Percentiles rank a stretch among this genome's conserved stretches.
phyloP scores from a whole-genome alignment of 345 rosid species.

The Ceriops decandra region DNA sequence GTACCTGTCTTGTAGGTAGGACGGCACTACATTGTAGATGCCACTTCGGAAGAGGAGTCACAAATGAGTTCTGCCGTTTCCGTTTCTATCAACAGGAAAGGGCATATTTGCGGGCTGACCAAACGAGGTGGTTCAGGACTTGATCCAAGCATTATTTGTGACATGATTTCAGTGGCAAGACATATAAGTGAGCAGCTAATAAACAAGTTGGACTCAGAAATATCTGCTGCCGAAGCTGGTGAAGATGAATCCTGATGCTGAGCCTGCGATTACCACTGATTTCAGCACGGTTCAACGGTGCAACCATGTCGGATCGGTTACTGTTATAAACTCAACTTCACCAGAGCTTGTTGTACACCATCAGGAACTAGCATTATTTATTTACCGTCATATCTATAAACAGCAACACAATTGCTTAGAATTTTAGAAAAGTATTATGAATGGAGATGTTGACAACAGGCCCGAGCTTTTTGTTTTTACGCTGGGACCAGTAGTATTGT shows the following conservation, averaged over 20 bases:
- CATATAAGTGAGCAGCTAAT: conserved; percentile 58
- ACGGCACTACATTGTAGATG: conserved; percentile 69
- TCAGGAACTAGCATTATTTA: too few relatives aligned
- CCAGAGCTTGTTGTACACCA: too few relatives aligned
- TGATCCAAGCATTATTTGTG: conserved; percentile 75
- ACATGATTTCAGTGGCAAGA: conserved; percentile 82
- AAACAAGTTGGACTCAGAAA: conserved; percentile 63
- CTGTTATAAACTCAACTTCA: too few relatives aligned
- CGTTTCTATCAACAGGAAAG: conserved; percentile 60
- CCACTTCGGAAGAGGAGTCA: conserved; percentile 90
- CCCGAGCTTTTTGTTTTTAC: too few relatives aligned
- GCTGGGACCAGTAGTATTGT: too few relatives aligned
- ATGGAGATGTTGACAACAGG: too few relatives aligned
- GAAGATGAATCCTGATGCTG: conserved; percentile 21
- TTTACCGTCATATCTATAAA: too few relatives aligned
- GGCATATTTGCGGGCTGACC: conserved; percentile 71
- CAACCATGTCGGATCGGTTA: too few relatives aligned
- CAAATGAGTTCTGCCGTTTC: conserved; percentile 93
- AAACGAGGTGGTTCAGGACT: conserved; percentile 83
- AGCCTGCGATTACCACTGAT: not conserved
- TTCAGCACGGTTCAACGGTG: not conserved
- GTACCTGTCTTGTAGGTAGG: conserved; percentile 48
- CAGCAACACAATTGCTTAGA: too few relatives aligned
- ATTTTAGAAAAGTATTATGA: too few relatives aligned
- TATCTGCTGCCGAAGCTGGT: conserved; percentile 71